These are phyloP conservation scores for Petunia axillaris DNA, from an alignment of 257 asterid species.

Conservation along the genomic window DNA sequence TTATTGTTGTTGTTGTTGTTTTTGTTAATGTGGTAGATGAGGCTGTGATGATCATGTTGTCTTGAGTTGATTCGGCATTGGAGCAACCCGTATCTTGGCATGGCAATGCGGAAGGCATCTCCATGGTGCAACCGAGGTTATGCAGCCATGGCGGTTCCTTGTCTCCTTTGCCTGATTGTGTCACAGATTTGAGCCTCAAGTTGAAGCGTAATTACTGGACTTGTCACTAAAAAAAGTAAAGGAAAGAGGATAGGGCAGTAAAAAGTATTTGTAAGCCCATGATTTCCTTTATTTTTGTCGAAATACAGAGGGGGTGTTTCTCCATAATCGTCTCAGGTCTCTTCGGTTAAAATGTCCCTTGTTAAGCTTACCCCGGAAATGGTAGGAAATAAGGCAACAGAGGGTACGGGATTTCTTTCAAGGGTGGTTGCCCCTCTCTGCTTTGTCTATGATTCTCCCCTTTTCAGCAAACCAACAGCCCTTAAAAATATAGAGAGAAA, in stretches of 20 bases:
- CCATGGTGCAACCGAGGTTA: neutral
- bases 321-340: too few relatives aligned
- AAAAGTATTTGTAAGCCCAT: too few relatives aligned
- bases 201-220: too few relatives aligned
- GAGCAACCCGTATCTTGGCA: constrained; percentile 20
- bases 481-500: neutral
- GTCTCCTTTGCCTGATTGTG: neutral
- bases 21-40: neutral
- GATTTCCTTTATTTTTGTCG: too few relatives aligned
- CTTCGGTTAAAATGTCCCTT: neutral
- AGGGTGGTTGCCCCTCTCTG: constrained; percentile 63
- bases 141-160: constrained; percentile 21
- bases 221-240: too few relatives aligned
- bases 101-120: constrained; percentile 18
- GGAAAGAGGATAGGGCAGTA: too few relatives aligned
- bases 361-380: neutral
- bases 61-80: neutral
- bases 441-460: constrained; percentile 28
- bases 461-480: constrained; percentile 28
- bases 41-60: neutral
- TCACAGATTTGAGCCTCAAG: neutral
- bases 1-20: neutral
- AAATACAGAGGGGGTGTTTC: too few relatives aligned
- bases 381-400: neutral
- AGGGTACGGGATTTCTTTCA: constrained; percentile 31